phyloP scores from a whole-genome alignment of 257 asterid genomes.

The Solanum lycopersicoides region DNA sequence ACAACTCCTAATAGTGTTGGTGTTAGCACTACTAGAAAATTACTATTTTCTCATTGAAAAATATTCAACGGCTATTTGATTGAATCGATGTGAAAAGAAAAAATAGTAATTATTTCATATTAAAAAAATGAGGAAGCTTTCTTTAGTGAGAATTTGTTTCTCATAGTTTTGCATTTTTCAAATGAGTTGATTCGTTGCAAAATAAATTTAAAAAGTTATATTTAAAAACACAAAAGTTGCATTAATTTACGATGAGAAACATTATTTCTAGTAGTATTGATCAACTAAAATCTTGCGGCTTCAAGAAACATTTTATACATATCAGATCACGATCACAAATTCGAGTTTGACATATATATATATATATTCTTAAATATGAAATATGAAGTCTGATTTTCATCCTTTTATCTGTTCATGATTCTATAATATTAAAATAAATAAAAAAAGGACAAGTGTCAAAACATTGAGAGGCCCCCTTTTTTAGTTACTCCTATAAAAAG shows the following conservation, averaged over 20 bases:
- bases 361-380: neutral
- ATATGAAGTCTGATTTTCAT: neutral
- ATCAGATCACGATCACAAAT: neutral
- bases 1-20: neutral
- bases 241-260: neutral
- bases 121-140: neutral
- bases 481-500: no score
- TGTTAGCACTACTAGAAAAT: neutral
- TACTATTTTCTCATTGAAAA: neutral
- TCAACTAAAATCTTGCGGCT: neutral
- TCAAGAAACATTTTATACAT: neutral
- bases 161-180: neutral
- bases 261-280: no score
- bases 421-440: neutral
- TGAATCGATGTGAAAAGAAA: neutral
- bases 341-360: neutral
- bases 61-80: neutral
- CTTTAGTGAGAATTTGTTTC: neutral
- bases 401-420: neutral
- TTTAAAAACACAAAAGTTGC: no score
- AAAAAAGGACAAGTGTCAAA: neutral
- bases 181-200: neutral
- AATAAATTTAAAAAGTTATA: no score
- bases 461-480: neutral
- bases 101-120: neutral